These are phyloP conservation scores for Firmiana major DNA, from an alignment of 345 rosid genomes.

Conservation along the genomic window DNA sequence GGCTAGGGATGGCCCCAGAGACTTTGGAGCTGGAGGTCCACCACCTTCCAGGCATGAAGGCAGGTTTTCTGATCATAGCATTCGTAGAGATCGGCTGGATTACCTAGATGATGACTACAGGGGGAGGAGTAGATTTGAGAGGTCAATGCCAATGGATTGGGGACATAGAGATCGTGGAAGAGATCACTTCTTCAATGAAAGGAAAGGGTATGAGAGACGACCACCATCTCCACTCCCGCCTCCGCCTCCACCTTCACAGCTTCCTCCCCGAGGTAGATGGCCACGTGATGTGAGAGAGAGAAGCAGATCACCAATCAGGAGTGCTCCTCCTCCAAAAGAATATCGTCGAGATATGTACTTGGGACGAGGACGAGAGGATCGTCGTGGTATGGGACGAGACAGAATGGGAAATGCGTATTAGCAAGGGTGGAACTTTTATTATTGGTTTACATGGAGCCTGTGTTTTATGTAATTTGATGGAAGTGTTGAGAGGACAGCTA, in stretches of 20 bases:
- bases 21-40: slow-evolving; percentile 41
- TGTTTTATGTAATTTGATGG: not conserved
- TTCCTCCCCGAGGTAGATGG: slow-evolving; percentile 55
- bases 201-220: slow-evolving; percentile 54
- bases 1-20: slow-evolving; percentile 59
- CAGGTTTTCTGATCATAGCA: slow-evolving; percentile 49
- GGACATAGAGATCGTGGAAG: slow-evolving; percentile 52
- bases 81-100: slow-evolving; percentile 49
- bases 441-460: not conserved
- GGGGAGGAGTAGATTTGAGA: slow-evolving; percentile 48
- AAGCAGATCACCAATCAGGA: slow-evolving; percentile 76
- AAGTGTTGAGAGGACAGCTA: not conserved
- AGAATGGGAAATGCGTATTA: slow-evolving; percentile 50
- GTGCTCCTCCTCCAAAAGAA: slow-evolving; percentile 41
- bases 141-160: slow-evolving; percentile 51
- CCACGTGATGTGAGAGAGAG: slow-evolving; percentile 61
- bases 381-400: slow-evolving; percentile 44
- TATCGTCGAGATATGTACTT: slow-evolving; percentile 49
- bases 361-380: slow-evolving; percentile 56
- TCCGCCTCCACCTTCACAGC: slow-evolving; percentile 25
- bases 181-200: slow-evolving; percentile 46
- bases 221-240: slow-evolving; percentile 39
- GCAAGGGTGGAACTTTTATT: not conserved
- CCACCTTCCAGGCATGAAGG: slow-evolving; percentile 61
- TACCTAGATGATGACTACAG: slow-evolving; percentile 53